Evolutionary conservation across 208 protist genomes (phyloP).

Genomic region (Acanthamoeba castellanii): DNA sequence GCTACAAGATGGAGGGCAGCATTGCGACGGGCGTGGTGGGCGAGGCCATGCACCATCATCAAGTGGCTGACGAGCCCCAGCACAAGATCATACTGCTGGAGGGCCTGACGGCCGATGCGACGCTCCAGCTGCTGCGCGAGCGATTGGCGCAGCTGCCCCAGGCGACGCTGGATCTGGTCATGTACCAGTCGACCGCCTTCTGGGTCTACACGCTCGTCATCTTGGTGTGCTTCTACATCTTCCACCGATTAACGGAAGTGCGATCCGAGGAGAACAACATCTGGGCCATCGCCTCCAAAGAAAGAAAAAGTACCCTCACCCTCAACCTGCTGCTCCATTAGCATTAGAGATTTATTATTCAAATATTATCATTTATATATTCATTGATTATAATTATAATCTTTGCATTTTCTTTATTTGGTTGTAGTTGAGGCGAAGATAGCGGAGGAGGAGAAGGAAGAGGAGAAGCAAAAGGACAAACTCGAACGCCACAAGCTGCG

Average conservation of each 20-base stretch:
- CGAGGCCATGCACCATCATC: neutral
- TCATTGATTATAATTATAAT: neutral
- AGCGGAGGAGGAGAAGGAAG: neutral
- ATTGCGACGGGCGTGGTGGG: neutral
- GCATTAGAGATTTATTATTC: neutral
- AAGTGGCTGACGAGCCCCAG: neutral
- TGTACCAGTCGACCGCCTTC: neutral
- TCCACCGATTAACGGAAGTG: conserved; percentile 12
- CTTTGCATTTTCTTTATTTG: neutral
- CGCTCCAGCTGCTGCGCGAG: neutral
- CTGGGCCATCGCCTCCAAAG: conserved; percentile 1
- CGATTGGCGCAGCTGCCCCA: neutral
- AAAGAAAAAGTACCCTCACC: neutral
- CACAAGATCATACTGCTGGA: conserved; percentile 21
- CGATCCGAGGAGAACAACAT: conserved; percentile 20
- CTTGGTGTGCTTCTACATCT: conserved; percentile 20
- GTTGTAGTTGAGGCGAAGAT: neutral
- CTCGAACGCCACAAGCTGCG: neutral
- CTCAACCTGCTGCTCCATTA: neutral
- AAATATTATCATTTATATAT: neutral
- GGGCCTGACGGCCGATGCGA: neutral
- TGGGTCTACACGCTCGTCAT: neutral
- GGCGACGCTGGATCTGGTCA: neutral
- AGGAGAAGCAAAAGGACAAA: conserved; percentile 45
- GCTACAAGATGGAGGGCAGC: neutral